Evolutionary conservation across 371 early-diverging fungal species (phyloP), one percentile per base, ranked within the genome.

Genomic region (Umbelopsis sp.): DNA sequence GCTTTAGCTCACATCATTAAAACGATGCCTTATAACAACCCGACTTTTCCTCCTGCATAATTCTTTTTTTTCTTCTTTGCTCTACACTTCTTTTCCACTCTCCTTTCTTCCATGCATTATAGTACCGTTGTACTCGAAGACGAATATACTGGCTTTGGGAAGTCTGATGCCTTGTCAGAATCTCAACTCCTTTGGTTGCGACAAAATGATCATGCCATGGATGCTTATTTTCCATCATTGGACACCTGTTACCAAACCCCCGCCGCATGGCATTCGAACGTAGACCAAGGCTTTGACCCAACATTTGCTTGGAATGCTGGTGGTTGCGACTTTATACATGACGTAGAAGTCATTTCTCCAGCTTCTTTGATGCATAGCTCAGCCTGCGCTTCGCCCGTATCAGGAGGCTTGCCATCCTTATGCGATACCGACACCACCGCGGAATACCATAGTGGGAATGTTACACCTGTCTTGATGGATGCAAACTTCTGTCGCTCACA

Each of bases 391-490:
- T 57, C 57, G 3, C 57, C 57, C 8, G 57, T 57, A 29, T 57
- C 57, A 32, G 57, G 57, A 11, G 57, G 57, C 35, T 18, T 57
- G 6, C 57, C 57, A 29, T 57, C 57, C 35, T 57, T 57, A 57
- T 57, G 57, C 35, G 57, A 57, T 35, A 57, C 57, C 35, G 57
- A 57, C 7, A 37, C 57, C 6, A 18, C 57, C n/a, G 11, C 57
- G 57, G 57, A 57, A 57, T 57, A 57, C 57, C 57, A 57, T 57
- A 57, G 57, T 35, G 57, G 57, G 57, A 57, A 57, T 16, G 57
- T 57, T 57, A 57, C 57, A 57, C 57, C 57, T 14, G n/a, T 35
- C 7, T 57, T 57, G 35, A 57, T 57, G 29, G 57, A 57, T 18
- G 57, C 57, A 18, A 35, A 18, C 57, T 25, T 57, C 11, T 18